Evolutionary conservation across 148 eudicot species (phyloP).

Genomic region (Chenopodium quinoa): DNA sequence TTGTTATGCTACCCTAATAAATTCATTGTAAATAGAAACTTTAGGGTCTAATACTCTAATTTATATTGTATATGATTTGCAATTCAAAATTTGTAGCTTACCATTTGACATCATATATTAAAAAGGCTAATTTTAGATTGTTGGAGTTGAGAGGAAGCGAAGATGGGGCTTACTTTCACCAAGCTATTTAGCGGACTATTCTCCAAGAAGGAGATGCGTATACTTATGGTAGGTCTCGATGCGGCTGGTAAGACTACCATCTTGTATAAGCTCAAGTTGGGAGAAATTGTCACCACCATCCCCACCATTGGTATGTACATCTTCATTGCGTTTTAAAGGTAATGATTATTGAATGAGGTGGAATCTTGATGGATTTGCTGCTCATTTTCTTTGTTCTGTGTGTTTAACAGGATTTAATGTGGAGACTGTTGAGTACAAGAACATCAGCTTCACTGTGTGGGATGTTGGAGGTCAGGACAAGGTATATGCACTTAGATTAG

Average conservation of each 20-base stretch:
- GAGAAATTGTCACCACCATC: slow-evolving; percentile 75
- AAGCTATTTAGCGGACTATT: slow-evolving; percentile 70
- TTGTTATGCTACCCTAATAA: no score
- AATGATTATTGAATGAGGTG: background rate
- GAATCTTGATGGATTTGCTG: background rate
- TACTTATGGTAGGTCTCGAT: slow-evolving; percentile 78
- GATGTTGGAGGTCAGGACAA: slow-evolving; percentile 70
- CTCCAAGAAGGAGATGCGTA: slow-evolving; percentile 73
- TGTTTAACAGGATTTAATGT: slow-evolving; percentile 34
- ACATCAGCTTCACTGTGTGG: no score
- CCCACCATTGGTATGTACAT: slow-evolving; percentile 64
- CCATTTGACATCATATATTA: background rate
- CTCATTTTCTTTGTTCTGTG: background rate
- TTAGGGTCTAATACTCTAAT: no score
- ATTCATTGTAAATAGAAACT: no score
- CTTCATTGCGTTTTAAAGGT: background rate
- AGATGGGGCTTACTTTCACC: slow-evolving; percentile 68
- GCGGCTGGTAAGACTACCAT: slow-evolving; percentile 83
- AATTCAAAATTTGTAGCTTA: background rate
- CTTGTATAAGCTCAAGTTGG: slow-evolving; percentile 72
- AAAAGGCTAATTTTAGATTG: background rate
- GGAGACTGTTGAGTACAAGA: no score
- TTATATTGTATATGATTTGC: background rate
- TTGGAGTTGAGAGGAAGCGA: slow-evolving; percentile 22
- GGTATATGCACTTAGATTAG: slow-evolving; percentile 24